Percentiles rank a stretch among this genome's conserved stretches.
These are phyloP conservation scores for Tricholoma sp. DNA, from an alignment of 768 basidiomycete species.

Conservation along the genomic window DNA sequence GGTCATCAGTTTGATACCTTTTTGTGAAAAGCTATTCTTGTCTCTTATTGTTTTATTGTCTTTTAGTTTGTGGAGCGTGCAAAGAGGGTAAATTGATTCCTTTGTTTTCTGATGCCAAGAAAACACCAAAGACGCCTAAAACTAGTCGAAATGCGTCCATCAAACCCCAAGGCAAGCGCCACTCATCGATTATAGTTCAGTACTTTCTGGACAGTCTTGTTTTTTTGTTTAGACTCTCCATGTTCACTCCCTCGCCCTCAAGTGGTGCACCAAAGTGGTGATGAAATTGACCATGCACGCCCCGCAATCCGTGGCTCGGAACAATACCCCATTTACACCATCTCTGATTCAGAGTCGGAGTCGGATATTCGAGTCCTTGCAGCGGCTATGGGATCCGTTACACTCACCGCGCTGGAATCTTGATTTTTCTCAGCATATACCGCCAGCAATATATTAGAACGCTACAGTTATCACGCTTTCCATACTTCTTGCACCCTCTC, in stretches of 20 bases:
- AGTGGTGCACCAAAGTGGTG: background rate
- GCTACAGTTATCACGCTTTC: background rate
- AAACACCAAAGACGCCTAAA: slow-evolving; percentile 29
- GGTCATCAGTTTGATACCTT: slow-evolving; percentile 16
- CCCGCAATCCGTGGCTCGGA: background rate
- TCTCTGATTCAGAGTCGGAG: slow-evolving; percentile 25
- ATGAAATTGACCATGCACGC: background rate
- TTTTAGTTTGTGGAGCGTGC: slow-evolving; percentile 63
- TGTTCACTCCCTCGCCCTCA: slow-evolving; percentile 9
- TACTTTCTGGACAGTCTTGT: background rate
- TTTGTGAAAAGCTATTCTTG: background rate
- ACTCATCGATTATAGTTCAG: background rate
- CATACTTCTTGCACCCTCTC: background rate
- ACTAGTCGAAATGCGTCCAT: slow-evolving; percentile 39
- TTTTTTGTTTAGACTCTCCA: slow-evolving; percentile 29
- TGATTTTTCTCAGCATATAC: background rate
- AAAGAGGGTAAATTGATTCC: slow-evolving; percentile 54
- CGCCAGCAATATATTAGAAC: background rate
- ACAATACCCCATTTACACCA: slow-evolving; percentile 3
- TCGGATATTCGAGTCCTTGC: slow-evolving; percentile 28
- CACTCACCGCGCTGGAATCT: slow-evolving; percentile 1
- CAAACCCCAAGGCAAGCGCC: slow-evolving; percentile 38
- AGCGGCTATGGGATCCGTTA: slow-evolving; percentile 19
- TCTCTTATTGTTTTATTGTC: background rate
- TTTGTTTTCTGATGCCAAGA: slow-evolving; percentile 40